These are phyloP conservation scores for Bretschneidera sinensis DNA, from an alignment of 345 rosid genomes.

Conservation along the genomic window DNA sequence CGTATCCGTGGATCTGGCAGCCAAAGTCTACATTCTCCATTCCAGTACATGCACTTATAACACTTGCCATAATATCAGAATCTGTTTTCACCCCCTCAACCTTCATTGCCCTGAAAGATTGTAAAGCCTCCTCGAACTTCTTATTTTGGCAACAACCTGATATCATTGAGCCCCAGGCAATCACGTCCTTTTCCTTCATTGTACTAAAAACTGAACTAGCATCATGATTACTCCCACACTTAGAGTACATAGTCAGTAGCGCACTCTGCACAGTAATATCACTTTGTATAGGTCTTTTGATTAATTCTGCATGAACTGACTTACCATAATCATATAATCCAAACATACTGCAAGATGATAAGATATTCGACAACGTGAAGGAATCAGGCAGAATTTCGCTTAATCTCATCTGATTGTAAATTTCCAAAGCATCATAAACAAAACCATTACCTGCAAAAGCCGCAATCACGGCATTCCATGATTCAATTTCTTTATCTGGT, in stretches of 20 bases:
- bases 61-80: slow-evolving; percentile 56
- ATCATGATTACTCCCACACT: slow-evolving; percentile 41
- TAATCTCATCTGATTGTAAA: slow-evolving; percentile 44
- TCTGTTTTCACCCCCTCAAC: slow-evolving; percentile 47
- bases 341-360: slow-evolving; percentile 44
- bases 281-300: slow-evolving; percentile 44
- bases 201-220: slow-evolving; percentile 39
- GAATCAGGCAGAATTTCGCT: slow-evolving; percentile 39
- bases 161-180: slow-evolving; percentile 74
- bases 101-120: slow-evolving; percentile 41
- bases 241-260: slow-evolving; percentile 51
- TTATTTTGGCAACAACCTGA: slow-evolving; percentile 61
- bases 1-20: slow-evolving; percentile 45
- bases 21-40: slow-evolving; percentile 45
- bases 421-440: slow-evolving; percentile 35
- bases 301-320: slow-evolving; percentile 57
- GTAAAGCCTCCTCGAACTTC: slow-evolving; percentile 48
- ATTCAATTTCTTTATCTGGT: slow-evolving; percentile 40
- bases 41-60: slow-evolving; percentile 49
- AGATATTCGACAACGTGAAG: slow-evolving; percentile 52
- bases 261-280: slow-evolving; percentile 44
- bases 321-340: slow-evolving; percentile 44
- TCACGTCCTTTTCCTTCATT: slow-evolving; percentile 51
- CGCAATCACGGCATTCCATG: slow-evolving; percentile 75
- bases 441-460: slow-evolving; percentile 46